phyloP scores from a whole-genome alignment of 306 rosid genomes.

The Pueraria montana region DNA sequence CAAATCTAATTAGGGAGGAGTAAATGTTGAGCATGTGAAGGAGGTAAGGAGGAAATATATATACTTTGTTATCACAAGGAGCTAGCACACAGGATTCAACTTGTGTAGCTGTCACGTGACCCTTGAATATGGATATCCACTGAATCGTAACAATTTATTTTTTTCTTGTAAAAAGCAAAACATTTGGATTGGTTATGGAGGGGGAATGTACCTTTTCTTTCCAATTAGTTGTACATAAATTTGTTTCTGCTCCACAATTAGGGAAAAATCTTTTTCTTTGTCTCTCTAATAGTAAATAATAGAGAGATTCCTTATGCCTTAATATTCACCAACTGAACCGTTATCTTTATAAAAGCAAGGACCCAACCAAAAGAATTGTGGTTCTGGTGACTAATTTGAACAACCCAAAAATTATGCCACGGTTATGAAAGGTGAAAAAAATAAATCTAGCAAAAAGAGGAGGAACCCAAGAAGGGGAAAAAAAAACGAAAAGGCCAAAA shows the following conservation, averaged over 20 bases:
- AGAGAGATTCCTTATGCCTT: constrained; percentile 46
- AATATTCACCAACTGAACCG: constrained; percentile 23
- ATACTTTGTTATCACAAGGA: neutral
- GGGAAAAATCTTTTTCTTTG: constrained; percentile 26
- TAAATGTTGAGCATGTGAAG: constrained; percentile 57
- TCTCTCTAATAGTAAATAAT: neutral
- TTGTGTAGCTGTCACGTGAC: constrained; percentile 59
- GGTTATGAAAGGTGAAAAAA: constrained; percentile 5
- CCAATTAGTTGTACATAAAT: constrained; percentile 15
- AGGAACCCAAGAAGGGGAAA: neutral
- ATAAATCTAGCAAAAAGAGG: neutral
- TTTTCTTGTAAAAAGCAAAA: constrained; percentile 46
- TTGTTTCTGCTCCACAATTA: constrained; percentile 35
- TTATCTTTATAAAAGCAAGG: constrained; percentile 22
- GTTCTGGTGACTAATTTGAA: neutral
- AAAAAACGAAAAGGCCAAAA: constrained; percentile 9
- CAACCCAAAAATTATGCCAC: constrained; percentile 19
- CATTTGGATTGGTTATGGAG: constrained; percentile 39
- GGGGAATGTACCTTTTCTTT: neutral
- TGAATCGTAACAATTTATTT: constrained; percentile 42
- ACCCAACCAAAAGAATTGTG: constrained; percentile 39
- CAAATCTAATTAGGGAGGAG: constrained; percentile 1
- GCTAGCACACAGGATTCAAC: constrained; percentile 10
- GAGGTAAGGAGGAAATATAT: constrained; percentile 30
- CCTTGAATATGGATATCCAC: constrained; percentile 46